Percentiles rank a stretch among this genome's conserved stretches.
phyloP scores from a whole-genome alignment of 1,284 basidiomycete genomes.

The Wolfiporia cocos region DNA sequence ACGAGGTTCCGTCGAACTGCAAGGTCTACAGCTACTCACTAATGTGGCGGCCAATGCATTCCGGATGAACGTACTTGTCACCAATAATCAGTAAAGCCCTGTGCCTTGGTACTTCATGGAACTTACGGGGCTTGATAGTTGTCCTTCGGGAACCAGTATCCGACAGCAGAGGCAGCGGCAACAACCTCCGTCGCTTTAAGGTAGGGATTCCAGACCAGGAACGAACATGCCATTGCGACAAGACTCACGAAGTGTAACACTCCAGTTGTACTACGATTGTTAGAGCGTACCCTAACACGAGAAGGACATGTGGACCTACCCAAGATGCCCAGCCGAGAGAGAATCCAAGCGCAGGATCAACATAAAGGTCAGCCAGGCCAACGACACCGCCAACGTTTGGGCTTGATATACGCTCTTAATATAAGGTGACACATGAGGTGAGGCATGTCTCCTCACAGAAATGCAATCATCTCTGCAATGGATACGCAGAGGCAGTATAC shows the following conservation, averaged over 20 bases:
- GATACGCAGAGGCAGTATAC: conserved; percentile 35
- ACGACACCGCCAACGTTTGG: conserved; percentile 80
- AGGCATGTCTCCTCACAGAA: conserved; percentile 15
- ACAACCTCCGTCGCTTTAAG: conserved; percentile 23
- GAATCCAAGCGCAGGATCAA: conserved; percentile 24
- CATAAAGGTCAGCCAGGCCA: conserved; percentile 50
- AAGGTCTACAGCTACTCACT: background rate
- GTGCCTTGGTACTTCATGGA: too few species aligned
- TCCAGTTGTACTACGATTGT: conserved; percentile 24
- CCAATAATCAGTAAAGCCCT: too few species aligned
- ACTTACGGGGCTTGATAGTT: too few species aligned
- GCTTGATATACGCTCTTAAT: conserved; percentile 33
- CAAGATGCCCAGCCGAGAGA: conserved; percentile 27
- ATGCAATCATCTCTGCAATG: conserved; percentile 27
- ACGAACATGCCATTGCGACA: background rate
- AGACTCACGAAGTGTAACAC: conserved; percentile 23
- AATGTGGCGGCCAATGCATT: too few species aligned
- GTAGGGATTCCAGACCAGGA: background rate
- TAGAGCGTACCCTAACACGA: background rate
- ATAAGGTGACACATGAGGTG: background rate
- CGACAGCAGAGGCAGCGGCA: conserved; percentile 20
- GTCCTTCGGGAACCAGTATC: conserved; percentile 16
- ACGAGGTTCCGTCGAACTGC: background rate
- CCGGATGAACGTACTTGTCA: too few species aligned
- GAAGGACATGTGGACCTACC: conserved; percentile 11